Evolutionary conservation across 1,139 yeast genomes (phyloP).

Genomic region (Sugiyamaella japonica): DNA sequence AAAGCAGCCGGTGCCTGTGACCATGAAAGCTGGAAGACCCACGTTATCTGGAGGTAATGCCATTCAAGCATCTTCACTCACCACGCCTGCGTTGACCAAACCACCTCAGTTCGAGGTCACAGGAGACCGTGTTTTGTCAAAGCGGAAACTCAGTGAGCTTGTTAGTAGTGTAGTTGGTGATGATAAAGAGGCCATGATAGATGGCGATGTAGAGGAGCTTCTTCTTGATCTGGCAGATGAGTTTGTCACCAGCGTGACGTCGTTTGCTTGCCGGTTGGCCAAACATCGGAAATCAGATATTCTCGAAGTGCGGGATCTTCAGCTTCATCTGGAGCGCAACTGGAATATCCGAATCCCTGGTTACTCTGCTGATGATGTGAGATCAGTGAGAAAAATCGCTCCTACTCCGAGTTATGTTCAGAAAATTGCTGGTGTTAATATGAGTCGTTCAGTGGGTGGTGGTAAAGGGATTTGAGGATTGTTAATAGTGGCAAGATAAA

Average conservation of each 20-base stretch:
- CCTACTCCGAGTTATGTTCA: slow-evolving; percentile 73
- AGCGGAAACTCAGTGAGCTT: slow-evolving; percentile 82
- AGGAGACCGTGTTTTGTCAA: slow-evolving; percentile 77
- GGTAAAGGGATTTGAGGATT: slow-evolving; percentile 19
- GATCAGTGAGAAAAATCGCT: slow-evolving; percentile 77
- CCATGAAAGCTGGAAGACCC: slow-evolving; percentile 68
- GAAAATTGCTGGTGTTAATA: slow-evolving; percentile 63
- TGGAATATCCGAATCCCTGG: slow-evolving; percentile 98
- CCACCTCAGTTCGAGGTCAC: slow-evolving; percentile 83
- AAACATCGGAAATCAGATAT: slow-evolving; percentile 91
- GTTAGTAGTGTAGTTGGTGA: slow-evolving; percentile 85
- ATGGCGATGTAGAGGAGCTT: slow-evolving; percentile 93
- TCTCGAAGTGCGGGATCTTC: slow-evolving; percentile 85
- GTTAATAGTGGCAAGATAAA: too few species aligned
- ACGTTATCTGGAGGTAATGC: slow-evolving; percentile 87
- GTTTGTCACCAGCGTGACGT: slow-evolving; percentile 83
- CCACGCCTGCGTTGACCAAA: slow-evolving; percentile 73
- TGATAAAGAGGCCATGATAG: slow-evolving; percentile 62
- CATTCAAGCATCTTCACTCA: slow-evolving; percentile 60
- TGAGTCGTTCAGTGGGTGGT: slow-evolving; percentile 43
- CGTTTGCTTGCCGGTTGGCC: slow-evolving; percentile 92
- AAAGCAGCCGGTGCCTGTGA: slow-evolving; percentile 61
- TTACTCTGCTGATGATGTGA: slow-evolving; percentile 83
- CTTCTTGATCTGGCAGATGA: slow-evolving; percentile 93
- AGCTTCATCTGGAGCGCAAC: slow-evolving; percentile 86